phyloP scores from a whole-genome alignment of 1,284 basidiomycete species.

The Ganoderma leucocontextum region DNA sequence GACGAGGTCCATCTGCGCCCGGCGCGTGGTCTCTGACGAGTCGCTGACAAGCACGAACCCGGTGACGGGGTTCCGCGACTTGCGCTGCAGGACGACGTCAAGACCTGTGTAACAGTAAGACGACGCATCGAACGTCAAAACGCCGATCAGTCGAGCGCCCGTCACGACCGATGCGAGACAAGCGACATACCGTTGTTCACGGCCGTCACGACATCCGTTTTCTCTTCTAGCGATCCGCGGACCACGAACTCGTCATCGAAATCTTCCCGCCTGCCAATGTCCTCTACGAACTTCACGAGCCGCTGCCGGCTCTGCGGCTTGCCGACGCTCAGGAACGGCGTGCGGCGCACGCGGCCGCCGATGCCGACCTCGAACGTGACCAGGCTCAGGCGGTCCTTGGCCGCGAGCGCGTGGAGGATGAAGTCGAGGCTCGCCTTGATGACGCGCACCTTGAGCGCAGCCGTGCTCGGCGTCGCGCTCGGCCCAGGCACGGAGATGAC shows the following conservation, averaged over 20 bases:
- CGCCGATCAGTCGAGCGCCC: conserved; percentile 18
- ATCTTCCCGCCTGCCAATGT: conserved; percentile 59
- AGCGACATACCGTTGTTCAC: conserved; percentile 82
- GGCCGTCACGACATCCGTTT: conserved; percentile 95
- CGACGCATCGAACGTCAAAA: not conserved
- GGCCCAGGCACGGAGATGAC: conserved; percentile 88
- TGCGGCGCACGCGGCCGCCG: conserved; percentile 83
- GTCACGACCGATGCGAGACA: not conserved
- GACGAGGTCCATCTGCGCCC: conserved; percentile 99
- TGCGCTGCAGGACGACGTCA: conserved; percentile 93
- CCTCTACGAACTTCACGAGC: conserved; percentile 81
- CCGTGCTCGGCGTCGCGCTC: conserved; percentile 75
- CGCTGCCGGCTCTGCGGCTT: conserved; percentile 73
- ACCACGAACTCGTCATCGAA: conserved; percentile 79
- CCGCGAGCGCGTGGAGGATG: conserved; percentile 76
- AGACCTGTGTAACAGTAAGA: conserved; percentile 62
- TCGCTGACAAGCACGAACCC: conserved; percentile 95
- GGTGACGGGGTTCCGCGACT: conserved; percentile 87
- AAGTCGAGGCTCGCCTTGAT: conserved; percentile 89
- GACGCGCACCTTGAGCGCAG: conserved; percentile 85
- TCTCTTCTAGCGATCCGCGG: conserved; percentile 84
- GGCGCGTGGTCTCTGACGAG: conserved; percentile 86
- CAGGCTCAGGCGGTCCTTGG: conserved; percentile 82
- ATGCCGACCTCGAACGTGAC: conserved; percentile 90
- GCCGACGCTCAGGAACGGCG: conserved; percentile 85